Evolutionary conservation across 1,284 basidiomycete species (phyloP).

Genomic region (Prillingera fragicola): DNA sequence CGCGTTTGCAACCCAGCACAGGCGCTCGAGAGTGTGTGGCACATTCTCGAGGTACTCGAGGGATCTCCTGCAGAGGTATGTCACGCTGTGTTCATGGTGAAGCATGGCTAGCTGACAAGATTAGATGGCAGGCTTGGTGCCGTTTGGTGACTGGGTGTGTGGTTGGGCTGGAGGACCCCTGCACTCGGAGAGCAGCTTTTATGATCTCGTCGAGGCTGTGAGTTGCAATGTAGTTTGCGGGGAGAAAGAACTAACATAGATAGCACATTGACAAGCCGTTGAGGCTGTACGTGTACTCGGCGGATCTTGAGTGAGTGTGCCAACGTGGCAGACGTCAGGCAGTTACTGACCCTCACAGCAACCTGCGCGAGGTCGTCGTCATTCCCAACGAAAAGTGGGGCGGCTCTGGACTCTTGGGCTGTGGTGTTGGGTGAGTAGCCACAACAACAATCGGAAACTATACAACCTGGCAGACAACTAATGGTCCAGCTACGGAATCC

Average conservation of each 20-base stretch:
- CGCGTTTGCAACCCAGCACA: constrained; percentile 82
- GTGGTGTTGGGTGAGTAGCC: constrained; percentile 79
- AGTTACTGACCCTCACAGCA: constrained; percentile 53
- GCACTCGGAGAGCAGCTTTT: constrained; percentile 91
- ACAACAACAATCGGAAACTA: too few relatives aligned
- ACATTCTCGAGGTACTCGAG: constrained; percentile 92
- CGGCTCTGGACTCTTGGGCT: constrained; percentile 85
- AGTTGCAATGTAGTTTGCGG: background rate
- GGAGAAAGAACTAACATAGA: background rate
- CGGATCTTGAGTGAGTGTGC: constrained; percentile 83
- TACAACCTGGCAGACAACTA: background rate
- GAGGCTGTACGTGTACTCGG: constrained; percentile 90
- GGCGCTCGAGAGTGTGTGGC: constrained; percentile 91
- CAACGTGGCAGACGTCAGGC: background rate
- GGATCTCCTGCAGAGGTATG: constrained; percentile 81
- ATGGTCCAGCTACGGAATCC: constrained; percentile 58
- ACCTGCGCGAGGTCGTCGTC: constrained; percentile 81
- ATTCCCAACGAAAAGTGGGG: constrained; percentile 95
- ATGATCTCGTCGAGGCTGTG: constrained; percentile 89
- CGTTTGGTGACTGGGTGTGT: constrained; percentile 81
- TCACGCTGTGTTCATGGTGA: background rate
- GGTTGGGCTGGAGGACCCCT: constrained; percentile 94
- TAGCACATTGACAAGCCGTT: constrained; percentile 90
- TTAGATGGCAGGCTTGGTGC: constrained; percentile 60
- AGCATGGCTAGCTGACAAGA: background rate